Base-by-base conservation (phyloP, 2,329 filamentous ascomycete species). In the Trichoderma sp. region DNA sequence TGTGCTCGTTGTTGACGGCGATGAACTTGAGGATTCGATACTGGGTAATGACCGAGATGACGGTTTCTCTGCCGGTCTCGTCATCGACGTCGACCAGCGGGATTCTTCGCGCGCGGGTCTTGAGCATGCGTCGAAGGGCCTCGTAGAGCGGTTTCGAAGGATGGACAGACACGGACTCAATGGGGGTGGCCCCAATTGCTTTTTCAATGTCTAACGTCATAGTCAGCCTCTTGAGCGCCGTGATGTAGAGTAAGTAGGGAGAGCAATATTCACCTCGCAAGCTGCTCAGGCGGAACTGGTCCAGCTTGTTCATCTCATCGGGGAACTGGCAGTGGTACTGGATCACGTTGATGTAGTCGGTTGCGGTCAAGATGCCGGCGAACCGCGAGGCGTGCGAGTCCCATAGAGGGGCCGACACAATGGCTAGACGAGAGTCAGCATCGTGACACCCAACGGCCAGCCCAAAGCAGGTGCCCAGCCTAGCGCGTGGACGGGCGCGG, bases 261-360 rank as follows among this genome's bases (percentile, higher is more conserved):
- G 14, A 18, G 46, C 46, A 16, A 16, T 61, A 75, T 84, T 69
- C 84, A 97, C 94, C 93, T 87, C 95, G 88, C 69, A 99, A 86
- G 77, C 93, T 97, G 81, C 92, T 95, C 71, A 99, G 83, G 58
- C 93, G 90, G 79, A 99, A 97, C 79, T 97, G 92, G 73, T 98
- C 96, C 75, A 99, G 92, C 77, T 95, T 90, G 73, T 90, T 89
- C 70, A 98, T 87, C 69, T 94, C 91, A 73, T 97, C 93, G 2
- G 95, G 96, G 75, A 96, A 96, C 80, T 98, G 94, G 85, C 94
- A 97, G 84, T 99, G 98, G 81, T 99, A 99, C 79, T 98, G 95
- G 51, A 99, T 97, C 68, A 99, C 91, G 77, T 99, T 99, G 82
- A 99, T 96, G 79, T 96, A 99, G 81, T 99, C 96, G 70, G 94